Percentiles rank a stretch among this genome's conserved stretches.
Evolutionary conservation across 768 basidiomycete species (phyloP).

Genomic region (Boletus sp.): DNA sequence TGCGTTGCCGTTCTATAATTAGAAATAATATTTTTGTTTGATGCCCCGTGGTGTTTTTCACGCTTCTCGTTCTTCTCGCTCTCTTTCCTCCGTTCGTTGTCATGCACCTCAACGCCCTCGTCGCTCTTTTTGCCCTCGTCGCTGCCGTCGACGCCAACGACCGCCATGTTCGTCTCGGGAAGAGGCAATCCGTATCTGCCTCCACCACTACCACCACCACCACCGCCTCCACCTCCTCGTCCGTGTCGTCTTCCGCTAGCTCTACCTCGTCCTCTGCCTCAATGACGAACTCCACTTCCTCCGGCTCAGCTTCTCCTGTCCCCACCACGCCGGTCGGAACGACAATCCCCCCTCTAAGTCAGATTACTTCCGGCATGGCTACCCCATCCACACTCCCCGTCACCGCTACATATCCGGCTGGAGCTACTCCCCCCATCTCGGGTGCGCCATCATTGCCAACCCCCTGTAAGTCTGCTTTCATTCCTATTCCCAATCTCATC

Average conservation of each 20-base stretch:
- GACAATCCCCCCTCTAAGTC: slow-evolving; percentile 53
- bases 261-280: not conserved
- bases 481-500: not conserved
- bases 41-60: not conserved
- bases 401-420: slow-evolving; percentile 52
- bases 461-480: slow-evolving; percentile 42
- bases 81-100: slow-evolving; percentile 7
- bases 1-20: not conserved
- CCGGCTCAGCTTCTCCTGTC: slow-evolving; percentile 19
- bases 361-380: slow-evolving; percentile 64
- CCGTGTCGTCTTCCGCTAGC: slow-evolving; percentile 5
- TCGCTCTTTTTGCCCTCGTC: slow-evolving; percentile 45
- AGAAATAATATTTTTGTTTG: not conserved
- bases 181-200: slow-evolving; percentile 32
- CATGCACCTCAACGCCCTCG: slow-evolving; percentile 46
- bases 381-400: slow-evolving; percentile 46
- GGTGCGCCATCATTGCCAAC: slow-evolving; percentile 68
- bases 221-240: slow-evolving; percentile 1
- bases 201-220: not conserved
- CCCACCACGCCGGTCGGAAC: slow-evolving; percentile 37
- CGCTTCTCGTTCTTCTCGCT: not conserved
- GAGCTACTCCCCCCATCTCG: slow-evolving; percentile 57
- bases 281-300: not conserved
- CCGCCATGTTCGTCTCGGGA: slow-evolving; percentile 37
- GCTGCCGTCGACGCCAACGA: slow-evolving; percentile 36